A percentile compares a stretch with the other conserved stretches of the same genome.
phyloP scores from a whole-genome alignment of 306 rosid genomes.

The Trichosanthes cucumerina region DNA sequence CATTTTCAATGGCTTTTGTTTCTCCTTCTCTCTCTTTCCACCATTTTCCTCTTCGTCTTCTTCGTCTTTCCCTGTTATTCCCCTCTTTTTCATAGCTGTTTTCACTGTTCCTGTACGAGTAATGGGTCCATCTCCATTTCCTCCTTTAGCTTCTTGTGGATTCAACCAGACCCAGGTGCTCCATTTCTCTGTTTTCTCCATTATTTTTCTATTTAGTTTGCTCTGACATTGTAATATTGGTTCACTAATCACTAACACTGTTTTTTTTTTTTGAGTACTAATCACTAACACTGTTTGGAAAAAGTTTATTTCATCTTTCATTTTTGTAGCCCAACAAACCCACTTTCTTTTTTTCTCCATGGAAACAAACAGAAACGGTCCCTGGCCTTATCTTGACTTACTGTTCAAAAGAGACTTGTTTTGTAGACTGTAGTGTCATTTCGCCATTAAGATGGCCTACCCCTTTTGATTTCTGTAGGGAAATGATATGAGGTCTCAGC shows the following conservation, averaged over 20 bases:
- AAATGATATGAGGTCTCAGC: neutral
- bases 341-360: neutral
- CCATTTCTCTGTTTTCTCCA: neutral
- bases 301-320: neutral
- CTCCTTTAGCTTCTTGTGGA: neutral
- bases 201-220: neutral
- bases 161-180: constrained; percentile 6
- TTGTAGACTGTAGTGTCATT: neutral
- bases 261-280: no score
- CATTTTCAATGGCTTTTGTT: neutral
- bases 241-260: neutral
- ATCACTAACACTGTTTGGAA: neutral
- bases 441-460: constrained; percentile 10
- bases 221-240: neutral
- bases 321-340: constrained; percentile 7
- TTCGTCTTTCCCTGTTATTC: constrained; percentile 9
- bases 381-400: constrained; percentile 5
- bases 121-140: constrained; percentile 4
- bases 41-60: constrained; percentile 8
- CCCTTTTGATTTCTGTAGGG: neutral
- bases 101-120: constrained; percentile 2
- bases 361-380: constrained; percentile 9
- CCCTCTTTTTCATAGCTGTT: neutral
- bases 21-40: constrained; percentile 6
- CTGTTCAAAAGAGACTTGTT: neutral